These are phyloP conservation scores for Verticillium nonalfalfae DNA, from an alignment of 2,329 filamentous ascomycete species.

Conservation along the genomic window DNA sequence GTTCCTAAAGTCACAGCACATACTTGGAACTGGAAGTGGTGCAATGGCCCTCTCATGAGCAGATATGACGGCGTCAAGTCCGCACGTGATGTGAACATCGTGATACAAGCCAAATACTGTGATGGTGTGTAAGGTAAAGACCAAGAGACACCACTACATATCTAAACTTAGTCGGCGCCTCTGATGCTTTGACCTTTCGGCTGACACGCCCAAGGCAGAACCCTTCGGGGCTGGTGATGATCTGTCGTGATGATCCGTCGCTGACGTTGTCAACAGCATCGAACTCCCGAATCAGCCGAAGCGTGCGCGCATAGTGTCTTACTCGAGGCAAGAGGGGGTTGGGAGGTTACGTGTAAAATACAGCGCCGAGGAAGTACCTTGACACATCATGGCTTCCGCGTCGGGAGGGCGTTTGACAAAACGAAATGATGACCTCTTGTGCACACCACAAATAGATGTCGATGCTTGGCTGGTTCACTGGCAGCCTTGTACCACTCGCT, in stretches of 20 bases:
- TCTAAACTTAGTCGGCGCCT: no score
- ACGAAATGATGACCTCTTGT: neutral
- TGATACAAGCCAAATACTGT: no score
- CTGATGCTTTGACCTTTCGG: no score
- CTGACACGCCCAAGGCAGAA: neutral
- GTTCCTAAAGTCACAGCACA: no score
- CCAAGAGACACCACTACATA: no score
- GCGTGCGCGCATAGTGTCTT: neutral
- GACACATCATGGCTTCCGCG: neutral
- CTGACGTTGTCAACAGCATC: neutral
- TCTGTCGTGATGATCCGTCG: neutral
- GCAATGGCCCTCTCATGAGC: no score
- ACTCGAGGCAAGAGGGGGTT: neutral
- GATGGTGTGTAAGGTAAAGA: no score
- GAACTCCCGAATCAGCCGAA: neutral
- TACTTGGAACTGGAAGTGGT: no score
- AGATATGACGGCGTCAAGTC: no score
- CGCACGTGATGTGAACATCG: no score
- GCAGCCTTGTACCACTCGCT: neutral
- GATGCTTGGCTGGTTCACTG: neutral
- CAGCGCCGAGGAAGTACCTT: no score
- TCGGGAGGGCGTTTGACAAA: neutral
- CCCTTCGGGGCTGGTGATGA: neutral
- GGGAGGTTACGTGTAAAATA: neutral
- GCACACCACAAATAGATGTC: neutral